Evolutionary conservation across 495 filamentous ascomycete genomes (phyloP), one percentile per base, ranked within the genome.

Genomic region (Penicillium coprophilum): DNA sequence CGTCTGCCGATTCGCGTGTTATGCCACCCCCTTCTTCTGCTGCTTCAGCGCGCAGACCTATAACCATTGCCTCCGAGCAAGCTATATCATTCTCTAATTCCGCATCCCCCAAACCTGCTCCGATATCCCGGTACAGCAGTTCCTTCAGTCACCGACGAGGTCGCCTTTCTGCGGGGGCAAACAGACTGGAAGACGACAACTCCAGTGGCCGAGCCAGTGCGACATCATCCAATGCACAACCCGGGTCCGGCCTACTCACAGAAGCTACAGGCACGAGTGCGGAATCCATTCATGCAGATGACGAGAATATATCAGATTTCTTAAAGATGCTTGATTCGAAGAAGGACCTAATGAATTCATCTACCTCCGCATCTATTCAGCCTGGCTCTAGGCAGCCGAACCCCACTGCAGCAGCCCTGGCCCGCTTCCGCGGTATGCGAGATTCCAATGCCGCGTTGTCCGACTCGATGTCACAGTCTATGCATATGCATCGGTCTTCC

Each of bases 281-380:
- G 0, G 87, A 89, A 19, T 93, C 89, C 0, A 81, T 92, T 27
- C 87, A 88, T 54, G 88, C 86, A 2, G 92, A 96, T 62, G 91
- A 96, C 65, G 91, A 95, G 57, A 89, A 92, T 46, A 94, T 96
- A 30, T 90, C 90, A 0, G 92, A 96, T 32, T 98, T 97, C 64
- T 69, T 97, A 50, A 94, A 92, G 58, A 78, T 89, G 66, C 80
- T 97, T 2, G 91, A 97, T 60, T 81, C 82, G 55, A 85, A 86
- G 62, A 94, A 90, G 65, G 89, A 90, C 52, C 70, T 95, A 13
- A 80, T 87, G 62, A 90, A 85, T 61, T 86, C 90, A 58, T 74
- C 69, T 32, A 73, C 71, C 30, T 73, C 81, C 39, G 77, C 78
- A 41, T 77, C 80, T 20, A 73, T 81, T 28, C 84, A 90, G 48